A percentile compares a stretch with the other conserved stretches of the same genome.
phyloP scores from a whole-genome alignment of 2,329 filamentous ascomycete genomes.

The Venturiaceae sp. region DNA sequence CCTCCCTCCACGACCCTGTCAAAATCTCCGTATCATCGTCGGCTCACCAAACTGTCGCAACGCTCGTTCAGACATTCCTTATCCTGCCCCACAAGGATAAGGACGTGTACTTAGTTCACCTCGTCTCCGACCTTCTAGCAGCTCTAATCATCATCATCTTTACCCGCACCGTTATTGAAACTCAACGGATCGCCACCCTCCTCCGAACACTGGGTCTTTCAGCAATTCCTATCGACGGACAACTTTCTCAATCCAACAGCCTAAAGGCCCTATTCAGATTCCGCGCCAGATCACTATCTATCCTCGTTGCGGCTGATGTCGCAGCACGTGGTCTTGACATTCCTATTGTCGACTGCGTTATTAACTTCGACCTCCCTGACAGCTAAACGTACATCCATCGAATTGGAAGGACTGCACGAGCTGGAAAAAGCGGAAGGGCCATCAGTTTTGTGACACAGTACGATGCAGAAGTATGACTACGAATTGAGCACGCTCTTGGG shows the following conservation, averaged over 20 bases:
- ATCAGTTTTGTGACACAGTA: constrained; percentile 80
- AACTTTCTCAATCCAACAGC: constrained; percentile 78
- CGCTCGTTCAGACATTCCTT: constrained; percentile 74
- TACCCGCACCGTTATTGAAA: constrained; percentile 83
- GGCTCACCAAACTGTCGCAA: constrained; percentile 87
- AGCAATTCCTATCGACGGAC: constrained; percentile 86
- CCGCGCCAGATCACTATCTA: constrained; percentile 65
- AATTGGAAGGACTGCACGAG: constrained; percentile 79
- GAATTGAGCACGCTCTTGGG: constrained; percentile 75
- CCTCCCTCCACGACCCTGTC: constrained; percentile 74
- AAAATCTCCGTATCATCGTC: constrained; percentile 71
- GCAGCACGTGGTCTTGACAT: constrained; percentile 94
- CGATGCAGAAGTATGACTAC: constrained; percentile 67
- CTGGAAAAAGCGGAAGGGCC: constrained; percentile 74
- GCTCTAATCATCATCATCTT: constrained; percentile 85
- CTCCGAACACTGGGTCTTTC: constrained; percentile 77
- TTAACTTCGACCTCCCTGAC: constrained; percentile 77
- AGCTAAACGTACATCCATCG: constrained; percentile 87
- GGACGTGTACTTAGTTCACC: constrained; percentile 78
- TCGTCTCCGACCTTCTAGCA: constrained; percentile 68
- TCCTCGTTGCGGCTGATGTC: constrained; percentile 90
- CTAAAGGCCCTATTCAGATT: constrained; percentile 88
- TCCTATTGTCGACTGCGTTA: constrained; percentile 75
- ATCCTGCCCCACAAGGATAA: constrained; percentile 83
- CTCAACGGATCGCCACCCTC: constrained; percentile 74